A percentile compares a stretch with the other conserved stretches of the same genome.
phyloP scores from a whole-genome alignment of 805 yeast genomes.

The Metschnikowia dekortorum region DNA sequence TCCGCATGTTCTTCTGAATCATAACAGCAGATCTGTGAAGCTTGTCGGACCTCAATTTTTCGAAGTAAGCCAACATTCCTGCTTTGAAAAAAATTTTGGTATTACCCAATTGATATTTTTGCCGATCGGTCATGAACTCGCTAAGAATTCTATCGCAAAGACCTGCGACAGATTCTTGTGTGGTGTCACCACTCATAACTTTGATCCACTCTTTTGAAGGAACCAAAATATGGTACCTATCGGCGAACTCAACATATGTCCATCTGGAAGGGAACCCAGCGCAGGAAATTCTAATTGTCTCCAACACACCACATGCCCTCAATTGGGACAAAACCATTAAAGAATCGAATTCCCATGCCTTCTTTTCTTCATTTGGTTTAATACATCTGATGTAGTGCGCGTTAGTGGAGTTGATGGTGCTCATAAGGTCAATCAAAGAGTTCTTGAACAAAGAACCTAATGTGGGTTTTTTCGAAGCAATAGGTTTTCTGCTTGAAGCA shows the following conservation, averaged over 20 bases:
- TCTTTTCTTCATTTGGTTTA: conserved; percentile 90
- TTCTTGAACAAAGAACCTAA: conserved; percentile 91
- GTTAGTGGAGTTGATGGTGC: conserved; percentile 87
- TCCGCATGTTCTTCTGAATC: conserved; percentile 80
- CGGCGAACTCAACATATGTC: conserved; percentile 90
- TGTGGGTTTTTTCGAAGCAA: conserved; percentile 76
- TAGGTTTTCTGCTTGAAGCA: conserved; percentile 33
- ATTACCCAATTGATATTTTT: conserved; percentile 83
- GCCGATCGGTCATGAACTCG: conserved; percentile 57
- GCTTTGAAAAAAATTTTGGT: conserved; percentile 94
- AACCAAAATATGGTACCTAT: conserved; percentile 79
- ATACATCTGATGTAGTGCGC: conserved; percentile 97
- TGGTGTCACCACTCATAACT: conserved; percentile 48
- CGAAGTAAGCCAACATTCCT: conserved; percentile 90
- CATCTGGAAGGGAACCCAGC: conserved; percentile 98
- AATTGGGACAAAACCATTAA: conserved; percentile 92
- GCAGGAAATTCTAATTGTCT: conserved; percentile 92
- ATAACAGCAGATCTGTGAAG: conserved; percentile 72
- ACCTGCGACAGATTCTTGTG: conserved; percentile 54
- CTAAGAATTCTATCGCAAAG: conserved; percentile 66
- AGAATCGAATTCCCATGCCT: conserved; percentile 94
- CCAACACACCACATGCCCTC: conserved; percentile 98
- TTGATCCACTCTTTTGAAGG: conserved; percentile 65
- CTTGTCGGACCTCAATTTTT: conserved; percentile 77
- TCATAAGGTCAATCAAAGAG: conserved; percentile 89